These are phyloP conservation scores for Pseudocercospora crystallina DNA, from an alignment of 2,329 filamentous ascomycete species.

Conservation along the genomic window DNA sequence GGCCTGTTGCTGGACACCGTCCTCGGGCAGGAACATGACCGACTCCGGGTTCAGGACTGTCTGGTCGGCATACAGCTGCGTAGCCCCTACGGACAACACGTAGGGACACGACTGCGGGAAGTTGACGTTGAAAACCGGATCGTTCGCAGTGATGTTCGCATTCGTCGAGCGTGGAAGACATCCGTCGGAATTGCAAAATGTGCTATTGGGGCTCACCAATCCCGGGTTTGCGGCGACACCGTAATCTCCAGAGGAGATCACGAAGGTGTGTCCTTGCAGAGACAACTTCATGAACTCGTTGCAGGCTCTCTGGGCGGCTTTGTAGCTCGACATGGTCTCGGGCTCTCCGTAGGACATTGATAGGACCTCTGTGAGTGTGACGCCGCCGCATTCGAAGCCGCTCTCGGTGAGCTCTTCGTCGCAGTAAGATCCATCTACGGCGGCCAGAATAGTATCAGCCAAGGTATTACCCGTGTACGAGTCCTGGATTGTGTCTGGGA, in stretches of 20 bases:
- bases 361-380: slow-evolving; percentile 40
- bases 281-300: slow-evolving; percentile 57
- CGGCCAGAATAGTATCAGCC: slow-evolving; percentile 42
- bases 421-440: slow-evolving; percentile 46
- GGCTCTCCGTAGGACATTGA: slow-evolving; percentile 45
- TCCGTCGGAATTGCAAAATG: slow-evolving; percentile 15
- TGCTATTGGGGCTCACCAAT: slow-evolving; percentile 42
- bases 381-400: slow-evolving; percentile 4
- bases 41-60: slow-evolving; percentile 31
- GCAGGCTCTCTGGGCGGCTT: slow-evolving; percentile 52
- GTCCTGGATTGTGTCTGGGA: slow-evolving; percentile 51
- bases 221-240: slow-evolving; percentile 25
- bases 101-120: slow-evolving; percentile 51
- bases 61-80: slow-evolving; percentile 31
- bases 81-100: slow-evolving; percentile 54
- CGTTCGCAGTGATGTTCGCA: slow-evolving; percentile 15
- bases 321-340: slow-evolving; percentile 46
- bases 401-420: neutral
- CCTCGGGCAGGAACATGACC: slow-evolving; percentile 7
- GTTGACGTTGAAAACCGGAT: slow-evolving; percentile 44
- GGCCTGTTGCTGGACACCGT: neutral
- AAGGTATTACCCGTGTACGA: slow-evolving; percentile 37
- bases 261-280: slow-evolving; percentile 52
- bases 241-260: slow-evolving; percentile 51
- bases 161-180: slow-evolving; percentile 4